Percentiles rank a stretch among this genome's conserved stretches.
Evolutionary conservation across 768 basidiomycete genomes (phyloP).

Genomic region (Kwoniella bestiolae): DNA sequence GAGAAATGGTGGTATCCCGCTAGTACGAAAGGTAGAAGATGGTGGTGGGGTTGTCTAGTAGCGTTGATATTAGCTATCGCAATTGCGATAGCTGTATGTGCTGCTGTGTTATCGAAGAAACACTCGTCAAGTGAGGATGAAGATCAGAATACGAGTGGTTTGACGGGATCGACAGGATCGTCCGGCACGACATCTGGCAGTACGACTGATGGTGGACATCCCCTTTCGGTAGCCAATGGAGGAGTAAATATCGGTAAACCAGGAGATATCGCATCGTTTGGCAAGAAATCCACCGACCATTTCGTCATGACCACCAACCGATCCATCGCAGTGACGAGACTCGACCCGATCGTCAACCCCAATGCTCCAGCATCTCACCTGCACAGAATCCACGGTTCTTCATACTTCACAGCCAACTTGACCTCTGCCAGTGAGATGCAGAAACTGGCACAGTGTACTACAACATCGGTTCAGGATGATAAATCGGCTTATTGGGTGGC

Average conservation of each 20-base stretch:
- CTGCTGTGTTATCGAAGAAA: slow-evolving; percentile 21
- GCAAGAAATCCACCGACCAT: slow-evolving; percentile 35
- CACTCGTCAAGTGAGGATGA: slow-evolving; percentile 8
- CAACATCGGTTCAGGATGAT: slow-evolving; percentile 32
- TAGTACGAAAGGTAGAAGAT: slow-evolving; percentile 15
- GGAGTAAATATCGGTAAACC: slow-evolving; percentile 29
- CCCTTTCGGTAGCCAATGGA: slow-evolving; percentile 21
- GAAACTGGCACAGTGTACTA: slow-evolving; percentile 30
- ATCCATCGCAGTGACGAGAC: slow-evolving; percentile 31
- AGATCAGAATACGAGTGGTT: not conserved
- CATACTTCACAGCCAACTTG: slow-evolving; percentile 31
- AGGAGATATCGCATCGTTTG: slow-evolving; percentile 29
- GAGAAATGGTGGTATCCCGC: slow-evolving; percentile 26
- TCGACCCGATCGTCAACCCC: slow-evolving; percentile 38
- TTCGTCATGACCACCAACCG: slow-evolving; percentile 34
- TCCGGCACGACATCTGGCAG: slow-evolving; percentile 1
- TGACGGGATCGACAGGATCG: slow-evolving; percentile 1
- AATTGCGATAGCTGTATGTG: slow-evolving; percentile 26
- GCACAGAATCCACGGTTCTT: slow-evolving; percentile 34
- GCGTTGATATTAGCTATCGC: slow-evolving; percentile 20
- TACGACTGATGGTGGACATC: slow-evolving; percentile 23
- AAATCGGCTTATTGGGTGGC: slow-evolving; percentile 37
- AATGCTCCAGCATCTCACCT: slow-evolving; percentile 25
- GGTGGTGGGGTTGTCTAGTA: slow-evolving; percentile 25
- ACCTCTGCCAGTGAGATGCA: slow-evolving; percentile 27